Evolutionary conservation across 2,329 filamentous ascomycete genomes (phyloP).

Genomic region (Corinectria fuckeliana): DNA sequence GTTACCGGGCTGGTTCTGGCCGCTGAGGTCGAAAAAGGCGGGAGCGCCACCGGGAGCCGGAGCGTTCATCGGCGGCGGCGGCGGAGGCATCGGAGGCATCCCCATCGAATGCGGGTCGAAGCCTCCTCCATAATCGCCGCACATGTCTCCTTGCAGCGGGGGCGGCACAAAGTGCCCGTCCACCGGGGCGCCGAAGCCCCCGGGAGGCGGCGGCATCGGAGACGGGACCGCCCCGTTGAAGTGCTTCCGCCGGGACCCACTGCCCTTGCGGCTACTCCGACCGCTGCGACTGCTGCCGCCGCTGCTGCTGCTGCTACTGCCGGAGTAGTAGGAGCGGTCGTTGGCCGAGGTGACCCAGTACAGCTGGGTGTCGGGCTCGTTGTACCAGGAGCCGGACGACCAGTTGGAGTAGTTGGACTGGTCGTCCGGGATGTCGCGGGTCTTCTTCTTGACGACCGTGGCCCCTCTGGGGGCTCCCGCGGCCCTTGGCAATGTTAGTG

Average conservation of each 20-base stretch:
- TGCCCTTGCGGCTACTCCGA: constrained; percentile 27
- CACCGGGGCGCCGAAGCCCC: constrained; percentile 19
- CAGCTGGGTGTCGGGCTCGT: constrained; percentile 33
- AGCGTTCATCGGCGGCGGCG: constrained; percentile 19
- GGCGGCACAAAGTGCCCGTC: constrained; percentile 22
- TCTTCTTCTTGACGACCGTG: constrained; percentile 37
- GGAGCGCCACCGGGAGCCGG: constrained; percentile 24
- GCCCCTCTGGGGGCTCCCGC: constrained; percentile 35
- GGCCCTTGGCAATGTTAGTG: neutral
- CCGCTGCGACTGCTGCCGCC: constrained; percentile 26
- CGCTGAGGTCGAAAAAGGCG: constrained; percentile 33
- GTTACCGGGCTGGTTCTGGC: constrained; percentile 29
- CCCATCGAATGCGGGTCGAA: neutral
- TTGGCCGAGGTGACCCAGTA: constrained; percentile 33
- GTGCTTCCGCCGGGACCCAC: constrained; percentile 30
- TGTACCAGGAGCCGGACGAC: constrained; percentile 31
- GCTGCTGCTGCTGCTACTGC: constrained; percentile 25
- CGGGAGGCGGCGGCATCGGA: constrained; percentile 16
- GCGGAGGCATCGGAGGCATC: constrained; percentile 5
- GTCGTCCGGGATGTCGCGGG: constrained; percentile 35
- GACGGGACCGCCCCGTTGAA: constrained; percentile 34
- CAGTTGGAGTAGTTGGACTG: constrained; percentile 28
- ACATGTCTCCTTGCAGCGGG: constrained; percentile 27
- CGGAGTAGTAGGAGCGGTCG: constrained; percentile 22
- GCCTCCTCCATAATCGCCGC: constrained; percentile 26